Conservation (phyloP, 352 stramenopile species). For the Phytophthora fragariaefolia region DNA sequence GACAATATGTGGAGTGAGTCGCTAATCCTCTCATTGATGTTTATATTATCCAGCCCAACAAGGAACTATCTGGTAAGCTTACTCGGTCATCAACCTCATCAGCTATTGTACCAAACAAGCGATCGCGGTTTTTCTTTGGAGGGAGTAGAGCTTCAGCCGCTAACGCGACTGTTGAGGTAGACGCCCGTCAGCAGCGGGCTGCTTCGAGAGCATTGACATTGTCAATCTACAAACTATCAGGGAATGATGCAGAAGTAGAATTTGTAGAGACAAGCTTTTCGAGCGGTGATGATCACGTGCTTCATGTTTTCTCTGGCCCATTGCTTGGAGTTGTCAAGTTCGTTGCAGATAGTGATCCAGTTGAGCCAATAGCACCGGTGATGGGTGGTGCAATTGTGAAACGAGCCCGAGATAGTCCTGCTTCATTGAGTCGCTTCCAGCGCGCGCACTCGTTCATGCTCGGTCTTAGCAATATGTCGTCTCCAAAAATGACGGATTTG, state of each 20-base stretch:
- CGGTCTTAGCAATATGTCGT: conserved; percentile 47
- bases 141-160: conserved; percentile 43
- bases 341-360: conserved; percentile 34
- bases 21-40: neutral
- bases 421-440: conserved; percentile 50
- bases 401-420: conserved; percentile 33
- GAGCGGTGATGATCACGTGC: conserved; percentile 57
- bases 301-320: conserved; percentile 77
- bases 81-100: conserved; percentile 44
- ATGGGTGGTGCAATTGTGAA: conserved; percentile 26
- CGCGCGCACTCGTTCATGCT: conserved; percentile 62
- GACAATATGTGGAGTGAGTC: neutral
- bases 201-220: conserved; percentile 44
- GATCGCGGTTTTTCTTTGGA: conserved; percentile 76
- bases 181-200: conserved; percentile 45
- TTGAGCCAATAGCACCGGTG: conserved; percentile 19
- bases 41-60: conserved; percentile 51
- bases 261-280: conserved; percentile 61
- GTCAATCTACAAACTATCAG: conserved; percentile 37
- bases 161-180: conserved; percentile 31
- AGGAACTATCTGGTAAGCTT: conserved; percentile 42
- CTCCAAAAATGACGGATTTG: conserved; percentile 36
- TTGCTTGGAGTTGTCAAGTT: conserved; percentile 72
- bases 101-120: conserved; percentile 44
- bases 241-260: conserved; percentile 54